phyloP scores from a whole-genome alignment of 345 rosid genomes.

The Arabis alpina region DNA sequence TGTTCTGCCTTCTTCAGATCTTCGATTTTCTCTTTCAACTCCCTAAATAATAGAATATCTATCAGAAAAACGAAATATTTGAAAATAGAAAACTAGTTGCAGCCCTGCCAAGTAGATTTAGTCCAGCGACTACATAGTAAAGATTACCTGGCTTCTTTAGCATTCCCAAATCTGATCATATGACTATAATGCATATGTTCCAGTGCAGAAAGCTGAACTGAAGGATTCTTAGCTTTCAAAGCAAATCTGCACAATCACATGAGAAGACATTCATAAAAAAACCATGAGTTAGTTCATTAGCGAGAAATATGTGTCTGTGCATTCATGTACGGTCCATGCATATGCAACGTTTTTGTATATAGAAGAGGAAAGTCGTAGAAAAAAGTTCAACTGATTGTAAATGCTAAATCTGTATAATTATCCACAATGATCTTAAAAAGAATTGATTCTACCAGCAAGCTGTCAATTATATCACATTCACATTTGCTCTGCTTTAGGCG shows the following conservation, averaged over 20 bases:
- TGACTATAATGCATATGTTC: slow-evolving; percentile 95
- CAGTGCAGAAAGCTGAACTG: slow-evolving; percentile 75
- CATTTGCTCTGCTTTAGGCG: slow-evolving; percentile 14
- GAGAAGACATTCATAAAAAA: slow-evolving; percentile 21
- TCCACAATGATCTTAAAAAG: slow-evolving; percentile 6
- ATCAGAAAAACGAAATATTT: slow-evolving; percentile 26
- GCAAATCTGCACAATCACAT: slow-evolving; percentile 66
- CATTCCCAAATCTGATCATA: slow-evolving; percentile 91
- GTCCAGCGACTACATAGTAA: slow-evolving; percentile 12
- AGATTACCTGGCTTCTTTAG: slow-evolving; percentile 77
- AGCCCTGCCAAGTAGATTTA: slow-evolving; percentile 2
- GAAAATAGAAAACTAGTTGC: slow-evolving; percentile 15
- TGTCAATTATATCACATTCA: slow-evolving; percentile 6
- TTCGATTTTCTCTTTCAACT: slow-evolving; percentile 69
- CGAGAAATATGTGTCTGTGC: slow-evolving; percentile 12
- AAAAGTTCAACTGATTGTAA: neutral
- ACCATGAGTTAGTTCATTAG: slow-evolving; percentile 18
- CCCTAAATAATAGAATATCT: slow-evolving; percentile 51
- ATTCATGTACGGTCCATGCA: neutral
- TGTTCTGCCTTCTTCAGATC: slow-evolving; percentile 53
- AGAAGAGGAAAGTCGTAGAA: neutral
- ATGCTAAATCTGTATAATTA: slow-evolving; percentile 13
- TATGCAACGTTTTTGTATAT: neutral
- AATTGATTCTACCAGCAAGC: slow-evolving; percentile 2
- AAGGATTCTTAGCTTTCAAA: slow-evolving; percentile 65